These are phyloP conservation scores for Celoporthe dispersa DNA, from an alignment of 2,329 filamentous ascomycete species.

Conservation along the genomic window DNA sequence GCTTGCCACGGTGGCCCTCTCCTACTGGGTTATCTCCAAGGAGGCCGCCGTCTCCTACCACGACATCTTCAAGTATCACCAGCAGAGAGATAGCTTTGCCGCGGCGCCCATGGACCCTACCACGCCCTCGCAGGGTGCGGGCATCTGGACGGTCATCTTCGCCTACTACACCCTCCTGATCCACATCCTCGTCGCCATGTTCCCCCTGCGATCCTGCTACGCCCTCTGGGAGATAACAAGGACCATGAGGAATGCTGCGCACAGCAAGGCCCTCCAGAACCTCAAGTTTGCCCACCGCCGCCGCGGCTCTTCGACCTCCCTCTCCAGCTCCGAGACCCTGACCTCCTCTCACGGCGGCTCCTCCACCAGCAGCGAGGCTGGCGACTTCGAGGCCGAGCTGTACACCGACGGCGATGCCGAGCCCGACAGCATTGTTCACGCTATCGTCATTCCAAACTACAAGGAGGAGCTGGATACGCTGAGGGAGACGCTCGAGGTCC, in stretches of 20 bases:
- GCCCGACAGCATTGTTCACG: constrained; percentile 60
- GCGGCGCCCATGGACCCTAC: constrained; percentile 40
- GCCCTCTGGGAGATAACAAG: constrained; percentile 62
- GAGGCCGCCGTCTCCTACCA: constrained; percentile 49
- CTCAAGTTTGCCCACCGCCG: constrained; percentile 53
- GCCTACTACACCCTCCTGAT: constrained; percentile 69
- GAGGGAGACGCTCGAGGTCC: constrained; percentile 69
- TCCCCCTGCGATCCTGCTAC: constrained; percentile 66
- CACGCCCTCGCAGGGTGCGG: constrained; percentile 44
- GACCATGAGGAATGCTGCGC: constrained; percentile 51
- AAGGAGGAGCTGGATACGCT: constrained; percentile 73
- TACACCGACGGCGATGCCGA: constrained; percentile 50
- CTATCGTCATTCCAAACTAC: constrained; percentile 74
- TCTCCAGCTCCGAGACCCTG: constrained; percentile 61
- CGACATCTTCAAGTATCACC: constrained; percentile 48
- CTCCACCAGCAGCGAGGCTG: constrained; percentile 55
- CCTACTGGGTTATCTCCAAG: constrained; percentile 59
- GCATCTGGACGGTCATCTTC: constrained; percentile 58
- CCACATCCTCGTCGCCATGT: constrained; percentile 66
- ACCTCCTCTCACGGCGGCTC: constrained; percentile 52
- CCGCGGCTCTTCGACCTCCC: constrained; percentile 57
- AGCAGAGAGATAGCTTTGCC: constrained; percentile 45
- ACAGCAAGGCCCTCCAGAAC: constrained; percentile 51
- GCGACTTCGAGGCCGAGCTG: constrained; percentile 53
- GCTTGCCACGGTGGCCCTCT: constrained; percentile 52